Base-by-base conservation (phyloP, 108 stramenopile genomes). In the Parietichytrium sp. region DNA sequence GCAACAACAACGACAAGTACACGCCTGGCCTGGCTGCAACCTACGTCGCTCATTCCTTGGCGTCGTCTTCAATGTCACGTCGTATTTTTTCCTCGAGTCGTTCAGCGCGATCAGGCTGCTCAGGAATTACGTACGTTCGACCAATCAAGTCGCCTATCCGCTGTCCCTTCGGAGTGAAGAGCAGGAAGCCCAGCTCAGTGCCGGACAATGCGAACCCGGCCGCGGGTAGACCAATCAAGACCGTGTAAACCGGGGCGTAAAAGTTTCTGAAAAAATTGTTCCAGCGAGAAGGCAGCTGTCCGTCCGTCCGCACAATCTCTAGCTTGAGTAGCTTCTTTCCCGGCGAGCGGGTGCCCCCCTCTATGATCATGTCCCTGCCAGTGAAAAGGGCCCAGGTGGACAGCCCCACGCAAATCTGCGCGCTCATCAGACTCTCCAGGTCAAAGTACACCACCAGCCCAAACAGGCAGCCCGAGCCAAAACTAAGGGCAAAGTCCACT, bases 281-380 rank as follows among this genome's bases (percentile, higher is more conserved):
- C 61, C 61, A 72, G 61, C 61, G 61, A 6, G 61, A 72, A 2
- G 61, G 61, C 10, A 72, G 61, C 61, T 72, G 61, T 10, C 61
- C 61, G 20, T 72, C 61, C 10, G 61, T 72, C 23, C 61, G 61
- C 61, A 72, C 61, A 27, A 72, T 72, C 42, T 72, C 61, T 6
- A 72, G 61, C 61, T 72, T 72, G 61, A 72, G 61, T 6, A 72
- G 61, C 15, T 42, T 33, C 61, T 72, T 72, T n/a, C 61, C 61
- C 3, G 61, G 61, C 7, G 61, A 72, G 23, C 61, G 61, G 1
- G 61, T 72, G 33, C 61, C 61, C 15, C 61, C 38, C 25, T 72
- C 61, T 45, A 72, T 45, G 61, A 72, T 72, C 61, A 72, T 72
- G 20, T 72, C 61, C 7, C 61, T 16, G 20, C 61, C 18, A 1